phyloP scores from a whole-genome alignment of 441 rosid species.

The Syzygium malaccense region DNA sequence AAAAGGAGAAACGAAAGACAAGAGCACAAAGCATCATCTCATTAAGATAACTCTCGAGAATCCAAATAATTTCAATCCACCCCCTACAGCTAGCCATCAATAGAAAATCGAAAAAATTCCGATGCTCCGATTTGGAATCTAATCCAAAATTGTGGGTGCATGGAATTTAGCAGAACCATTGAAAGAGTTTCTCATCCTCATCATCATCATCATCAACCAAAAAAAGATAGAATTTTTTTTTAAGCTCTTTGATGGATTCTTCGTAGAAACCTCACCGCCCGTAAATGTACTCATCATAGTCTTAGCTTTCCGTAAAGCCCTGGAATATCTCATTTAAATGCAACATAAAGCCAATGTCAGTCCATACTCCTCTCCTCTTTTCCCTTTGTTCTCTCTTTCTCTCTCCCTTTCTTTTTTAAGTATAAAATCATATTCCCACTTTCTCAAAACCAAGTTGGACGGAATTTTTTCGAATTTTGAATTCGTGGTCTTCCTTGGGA shows the following conservation, averaged over 20 bases:
- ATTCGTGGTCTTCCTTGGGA: not conserved
- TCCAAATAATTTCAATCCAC: slow-evolving; percentile 5
- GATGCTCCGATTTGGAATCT: slow-evolving; percentile 24
- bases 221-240: not conserved
- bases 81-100: slow-evolving; percentile 21
- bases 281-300: slow-evolving; percentile 30
- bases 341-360: slow-evolving; percentile 12
- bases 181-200: slow-evolving; percentile 7
- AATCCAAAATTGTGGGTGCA: slow-evolving; percentile 7
- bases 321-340: slow-evolving; percentile 36
- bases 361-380: slow-evolving; percentile 5
- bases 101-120: not conserved
- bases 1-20: slow-evolving; percentile 3
- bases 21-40: slow-evolving; percentile 2
- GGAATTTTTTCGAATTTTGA: slow-evolving; percentile 11
- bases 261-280: slow-evolving; percentile 26
- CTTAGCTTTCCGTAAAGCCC: slow-evolving; percentile 44
- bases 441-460: slow-evolving; percentile 9
- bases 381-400: not conserved
- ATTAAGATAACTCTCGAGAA: slow-evolving; percentile 18
- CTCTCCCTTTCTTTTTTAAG: not conserved
- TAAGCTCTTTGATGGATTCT: slow-evolving; percentile 19
- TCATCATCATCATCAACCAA: not conserved
- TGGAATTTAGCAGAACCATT: slow-evolving; percentile 25
- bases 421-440: not conserved